Percentiles rank a stretch among this genome's conserved stretches.
Conservation (phyloP, 768 basidiomycete genomes). For the Kwoniella dendrophila region DNA sequence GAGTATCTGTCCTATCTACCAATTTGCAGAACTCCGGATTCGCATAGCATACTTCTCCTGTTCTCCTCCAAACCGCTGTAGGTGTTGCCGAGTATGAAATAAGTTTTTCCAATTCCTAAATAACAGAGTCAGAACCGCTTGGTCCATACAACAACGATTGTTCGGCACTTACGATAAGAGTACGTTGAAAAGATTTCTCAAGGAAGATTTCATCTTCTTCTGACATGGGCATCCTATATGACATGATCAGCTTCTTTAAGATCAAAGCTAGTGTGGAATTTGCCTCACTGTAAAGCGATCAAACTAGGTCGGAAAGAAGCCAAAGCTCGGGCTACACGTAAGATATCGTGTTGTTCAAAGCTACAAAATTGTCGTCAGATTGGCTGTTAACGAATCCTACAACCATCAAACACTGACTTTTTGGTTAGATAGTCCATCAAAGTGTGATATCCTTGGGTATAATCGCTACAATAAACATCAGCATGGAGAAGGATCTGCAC, state of each 20-base stretch:
- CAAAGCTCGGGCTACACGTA: constrained; percentile 89
- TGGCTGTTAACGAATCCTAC: not conserved
- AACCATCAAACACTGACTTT: constrained; percentile 59
- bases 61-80: constrained; percentile 95
- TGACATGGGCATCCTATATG: constrained; percentile 77
- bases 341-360: constrained; percentile 93
- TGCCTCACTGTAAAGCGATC: constrained; percentile 75
- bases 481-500: not conserved
- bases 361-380: constrained; percentile 57
- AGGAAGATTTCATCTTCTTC: constrained; percentile 96
- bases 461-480: constrained; percentile 61
- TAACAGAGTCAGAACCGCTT: not conserved
- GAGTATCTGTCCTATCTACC: constrained; percentile 85
- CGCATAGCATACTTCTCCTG: constrained; percentile 95
- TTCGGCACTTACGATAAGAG: constrained; percentile 68
- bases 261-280: not conserved
- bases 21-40: constrained; percentile 95
- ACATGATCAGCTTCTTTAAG: not conserved
- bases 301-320: constrained; percentile 95
- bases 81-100: constrained; percentile 97
- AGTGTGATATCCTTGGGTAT: constrained; percentile 94
- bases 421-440: constrained; percentile 87
- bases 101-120: constrained; percentile 90
- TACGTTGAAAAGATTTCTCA: constrained; percentile 92
- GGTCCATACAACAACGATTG: not conserved